A percentile compares a stretch with the other conserved stretches of the same genome.
Conservation (phyloP, 805 yeast species). For the Zygosaccharomyces gambellarensis region DNA sequence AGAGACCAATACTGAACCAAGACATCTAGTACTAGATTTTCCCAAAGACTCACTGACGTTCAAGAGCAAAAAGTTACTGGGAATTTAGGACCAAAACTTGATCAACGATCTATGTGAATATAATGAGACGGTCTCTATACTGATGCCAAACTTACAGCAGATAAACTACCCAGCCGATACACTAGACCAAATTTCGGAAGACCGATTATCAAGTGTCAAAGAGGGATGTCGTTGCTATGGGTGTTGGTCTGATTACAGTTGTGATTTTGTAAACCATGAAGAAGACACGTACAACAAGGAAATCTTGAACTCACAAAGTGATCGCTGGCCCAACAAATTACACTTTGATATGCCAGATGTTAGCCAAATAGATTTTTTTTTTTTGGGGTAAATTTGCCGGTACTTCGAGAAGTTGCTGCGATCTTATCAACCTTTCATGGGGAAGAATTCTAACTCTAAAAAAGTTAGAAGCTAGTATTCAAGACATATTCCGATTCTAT, state of each 20-base stretch:
- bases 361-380: slow-evolving; percentile 14
- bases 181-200: neutral
- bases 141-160: slow-evolving; percentile 13
- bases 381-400: slow-evolving; percentile 2
- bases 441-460: slow-evolving; percentile 13
- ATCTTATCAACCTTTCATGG: slow-evolving; percentile 22
- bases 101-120: slow-evolving; percentile 1
- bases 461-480: neutral
- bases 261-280: neutral
- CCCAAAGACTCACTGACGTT: neutral
- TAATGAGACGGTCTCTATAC: neutral
- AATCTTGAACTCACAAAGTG: slow-evolving; percentile 7
- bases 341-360: slow-evolving; percentile 15
- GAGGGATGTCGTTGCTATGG: neutral
- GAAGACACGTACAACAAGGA: neutral
- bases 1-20: neutral
- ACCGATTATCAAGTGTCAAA: neutral
- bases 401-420: slow-evolving; percentile 6
- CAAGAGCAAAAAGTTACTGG: slow-evolving; percentile 9
- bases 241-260: neutral
- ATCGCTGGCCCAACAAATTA: slow-evolving; percentile 10
- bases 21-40: slow-evolving; percentile 5
- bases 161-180: slow-evolving; percentile 5
- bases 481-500: too few species aligned
- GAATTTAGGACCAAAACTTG: slow-evolving; percentile 9